These are phyloP conservation scores for Cryoendolithus antarcticus DNA, from an alignment of 2,329 filamentous ascomycete species.

Conservation along the genomic window DNA sequence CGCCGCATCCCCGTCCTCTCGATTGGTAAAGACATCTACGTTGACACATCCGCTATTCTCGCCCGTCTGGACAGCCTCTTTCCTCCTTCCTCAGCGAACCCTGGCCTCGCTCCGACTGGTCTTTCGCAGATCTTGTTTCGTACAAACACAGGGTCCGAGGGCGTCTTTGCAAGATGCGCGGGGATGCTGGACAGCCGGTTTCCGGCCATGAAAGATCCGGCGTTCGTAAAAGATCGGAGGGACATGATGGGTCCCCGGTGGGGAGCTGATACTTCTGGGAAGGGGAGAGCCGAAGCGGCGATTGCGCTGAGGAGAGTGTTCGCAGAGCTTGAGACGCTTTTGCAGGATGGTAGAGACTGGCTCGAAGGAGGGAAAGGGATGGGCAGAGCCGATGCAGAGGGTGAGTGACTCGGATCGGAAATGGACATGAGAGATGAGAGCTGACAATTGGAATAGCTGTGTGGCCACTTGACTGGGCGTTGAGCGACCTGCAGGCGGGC, in stretches of 20 bases:
- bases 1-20: conserved; percentile 19
- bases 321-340: conserved; percentile 12
- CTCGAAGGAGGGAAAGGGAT: conserved; percentile 7
- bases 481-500: conserved; percentile 1
- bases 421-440: neutral
- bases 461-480: too few species aligned
- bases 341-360: conserved; percentile 12
- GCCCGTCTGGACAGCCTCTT: conserved; percentile 14
- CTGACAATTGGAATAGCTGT: too few species aligned
- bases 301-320: conserved; percentile 10
- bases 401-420: neutral
- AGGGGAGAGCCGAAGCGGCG: conserved; percentile 6
- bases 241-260: conserved; percentile 9
- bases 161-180: conserved; percentile 9
- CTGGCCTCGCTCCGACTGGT: neutral
- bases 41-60: conserved; percentile 19
- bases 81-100: neutral
- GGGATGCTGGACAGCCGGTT: conserved; percentile 14
- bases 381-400: conserved; percentile 12
- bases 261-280: conserved; percentile 3
- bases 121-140: conserved; percentile 2
- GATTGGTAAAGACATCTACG: conserved; percentile 23
- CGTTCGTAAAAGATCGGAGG: conserved; percentile 7
- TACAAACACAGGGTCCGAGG: conserved; percentile 7
- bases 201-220: conserved; percentile 5